Percentiles rank a stretch among this genome's conserved stretches.
phyloP scores from a whole-genome alignment of 129 eudicot species.

The Lonicera japonica region DNA sequence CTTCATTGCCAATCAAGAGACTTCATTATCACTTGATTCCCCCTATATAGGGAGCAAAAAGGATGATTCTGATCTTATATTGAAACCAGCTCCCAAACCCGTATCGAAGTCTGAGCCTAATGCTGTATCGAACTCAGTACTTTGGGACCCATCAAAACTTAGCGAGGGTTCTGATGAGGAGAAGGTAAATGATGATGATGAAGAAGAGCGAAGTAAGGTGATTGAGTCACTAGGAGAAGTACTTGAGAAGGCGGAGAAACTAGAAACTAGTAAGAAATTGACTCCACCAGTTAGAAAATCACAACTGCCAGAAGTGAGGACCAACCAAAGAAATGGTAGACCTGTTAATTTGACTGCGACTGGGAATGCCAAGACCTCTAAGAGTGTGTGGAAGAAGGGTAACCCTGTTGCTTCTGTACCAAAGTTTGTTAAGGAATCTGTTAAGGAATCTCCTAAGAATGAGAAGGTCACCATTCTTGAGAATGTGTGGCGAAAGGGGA shows the following conservation, averaged over 20 bases:
- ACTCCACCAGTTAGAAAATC: conserved; percentile 24
- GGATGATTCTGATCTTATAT: conserved; percentile 44
- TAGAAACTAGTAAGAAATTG: conserved; percentile 44
- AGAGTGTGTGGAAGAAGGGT: conserved; percentile 91
- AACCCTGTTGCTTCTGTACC: conserved; percentile 46
- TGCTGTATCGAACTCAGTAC: conserved; percentile 23
- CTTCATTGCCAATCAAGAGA: conserved; percentile 68
- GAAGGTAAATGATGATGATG: conserved; percentile 24
- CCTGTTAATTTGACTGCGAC: conserved; percentile 21
- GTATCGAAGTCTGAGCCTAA: conserved; percentile 46
- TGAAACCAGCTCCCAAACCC: conserved; percentile 62
- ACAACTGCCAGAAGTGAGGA: conserved; percentile 14
- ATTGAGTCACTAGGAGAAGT: conserved; percentile 78
- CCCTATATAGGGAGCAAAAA: conserved; percentile 42
- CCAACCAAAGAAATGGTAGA: conserved; percentile 26
- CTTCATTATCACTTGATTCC: conserved; percentile 52
- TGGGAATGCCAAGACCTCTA: conserved; percentile 45
- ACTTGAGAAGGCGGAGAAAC: conserved; percentile 72
- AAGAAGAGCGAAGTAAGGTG: conserved; percentile 62
- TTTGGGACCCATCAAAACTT: conserved; percentile 28
- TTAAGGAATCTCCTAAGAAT: conserved; percentile 13
- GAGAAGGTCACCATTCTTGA: conserved; percentile 30
- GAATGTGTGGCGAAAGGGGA: conserved; percentile 91
- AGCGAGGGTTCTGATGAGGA: conserved; percentile 23
- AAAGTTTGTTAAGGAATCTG: conserved; percentile 14